phyloP scores from a whole-genome alignment of 371 early-diverging fungal species.

The Ordospora colligata region DNA sequence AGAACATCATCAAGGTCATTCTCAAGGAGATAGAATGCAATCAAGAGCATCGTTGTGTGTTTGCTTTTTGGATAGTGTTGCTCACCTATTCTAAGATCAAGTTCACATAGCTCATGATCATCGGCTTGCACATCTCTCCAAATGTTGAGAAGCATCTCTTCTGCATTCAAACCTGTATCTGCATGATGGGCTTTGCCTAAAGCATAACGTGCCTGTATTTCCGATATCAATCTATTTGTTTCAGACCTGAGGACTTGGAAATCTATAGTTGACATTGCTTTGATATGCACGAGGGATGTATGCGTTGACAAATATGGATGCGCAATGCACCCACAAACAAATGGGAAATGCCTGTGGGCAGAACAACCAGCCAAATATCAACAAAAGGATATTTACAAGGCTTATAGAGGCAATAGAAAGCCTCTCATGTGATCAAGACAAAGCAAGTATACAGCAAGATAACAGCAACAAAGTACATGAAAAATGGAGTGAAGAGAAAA shows the following conservation, averaged over 20 bases:
- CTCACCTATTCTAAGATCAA: not conserved
- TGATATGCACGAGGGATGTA: too few relatives aligned
- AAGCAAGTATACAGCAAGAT: not conserved
- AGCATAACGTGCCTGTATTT: not conserved
- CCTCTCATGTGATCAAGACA: not conserved
- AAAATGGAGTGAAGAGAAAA: slow-evolving; percentile 24
- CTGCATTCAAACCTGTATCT: not conserved
- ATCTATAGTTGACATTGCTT: not conserved
- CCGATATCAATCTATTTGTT: not conserved
- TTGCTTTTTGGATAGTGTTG: not conserved
- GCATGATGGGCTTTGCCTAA: not conserved
- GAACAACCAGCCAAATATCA: not conserved
- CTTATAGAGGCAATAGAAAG: slow-evolving; percentile 6
- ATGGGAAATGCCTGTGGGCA: not conserved
- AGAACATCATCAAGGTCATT: slow-evolving; percentile 2
- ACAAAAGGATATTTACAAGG: not conserved
- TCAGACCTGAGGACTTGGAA: not conserved
- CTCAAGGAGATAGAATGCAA: slow-evolving; percentile 6
- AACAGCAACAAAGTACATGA: too few relatives aligned
- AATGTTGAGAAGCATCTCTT: not conserved
- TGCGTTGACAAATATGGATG: too few relatives aligned
- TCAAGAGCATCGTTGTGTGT: not conserved
- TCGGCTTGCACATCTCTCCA: not conserved
- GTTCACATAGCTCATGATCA: not conserved
- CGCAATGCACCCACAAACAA: not conserved